Evolutionary conservation across 305 asterid species (phyloP).

Genomic region (Lippia alba): DNA sequence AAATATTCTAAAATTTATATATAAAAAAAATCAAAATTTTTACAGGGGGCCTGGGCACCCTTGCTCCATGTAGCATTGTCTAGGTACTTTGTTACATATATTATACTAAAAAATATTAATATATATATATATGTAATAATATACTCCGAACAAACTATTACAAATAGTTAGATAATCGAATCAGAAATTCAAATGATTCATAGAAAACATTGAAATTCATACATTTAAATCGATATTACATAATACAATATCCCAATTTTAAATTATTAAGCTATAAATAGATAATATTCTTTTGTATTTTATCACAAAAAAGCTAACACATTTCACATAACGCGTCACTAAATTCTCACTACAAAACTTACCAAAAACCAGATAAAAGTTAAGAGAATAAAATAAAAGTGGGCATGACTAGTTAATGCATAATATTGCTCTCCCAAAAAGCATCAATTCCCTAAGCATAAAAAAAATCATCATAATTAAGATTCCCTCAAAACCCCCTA

Average conservation of each 20-base stretch:
- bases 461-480: neutral
- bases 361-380: neutral
- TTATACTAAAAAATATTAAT: too few relatives aligned
- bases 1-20: too few relatives aligned
- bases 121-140: too few relatives aligned
- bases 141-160: too few relatives aligned
- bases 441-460: conserved; percentile 13
- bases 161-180: too few relatives aligned
- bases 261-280: neutral
- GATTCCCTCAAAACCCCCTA: neutral
- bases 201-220: neutral
- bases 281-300: neutral
- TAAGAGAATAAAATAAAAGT: neutral
- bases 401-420: too few relatives aligned
- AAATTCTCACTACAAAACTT: neutral
- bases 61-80: too few relatives aligned
- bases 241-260: neutral
- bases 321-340: neutral
- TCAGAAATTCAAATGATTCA: too few relatives aligned
- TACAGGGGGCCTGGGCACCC: too few relatives aligned
- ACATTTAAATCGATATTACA: neutral
- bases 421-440: neutral
- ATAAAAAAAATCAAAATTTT: too few relatives aligned
- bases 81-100: too few relatives aligned
- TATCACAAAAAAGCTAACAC: neutral